Percentiles rank a stretch among this genome's conserved stretches.
These are phyloP conservation scores for Tuctoria greenei DNA, from an alignment of 176 grass and related monocot species.

Conservation along the genomic window DNA sequence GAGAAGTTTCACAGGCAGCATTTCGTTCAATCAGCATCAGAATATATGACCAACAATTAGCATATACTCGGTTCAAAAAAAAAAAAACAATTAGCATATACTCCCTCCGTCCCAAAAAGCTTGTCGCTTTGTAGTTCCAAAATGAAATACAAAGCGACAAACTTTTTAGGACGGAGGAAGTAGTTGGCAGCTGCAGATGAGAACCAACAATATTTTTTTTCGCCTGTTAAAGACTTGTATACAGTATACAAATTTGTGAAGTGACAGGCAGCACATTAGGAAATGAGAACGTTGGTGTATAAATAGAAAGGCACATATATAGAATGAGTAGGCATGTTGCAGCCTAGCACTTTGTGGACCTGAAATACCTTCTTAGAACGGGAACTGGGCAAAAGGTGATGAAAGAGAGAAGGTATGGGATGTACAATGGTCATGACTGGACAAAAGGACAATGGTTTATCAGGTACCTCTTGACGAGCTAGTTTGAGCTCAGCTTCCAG, in stretches of 20 bases:
- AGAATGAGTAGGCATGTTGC: neutral
- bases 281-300: neutral
- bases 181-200: constrained; percentile 8
- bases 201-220: neutral
- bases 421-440: neutral
- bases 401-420: neutral
- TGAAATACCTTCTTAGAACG: neutral
- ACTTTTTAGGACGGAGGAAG: too few species aligned
- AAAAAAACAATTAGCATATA: too few species aligned
- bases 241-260: neutral
- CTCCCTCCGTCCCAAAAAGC: too few species aligned
- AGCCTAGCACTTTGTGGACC: neutral
- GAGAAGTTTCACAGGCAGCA: neutral
- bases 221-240: neutral
- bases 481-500: constrained; percentile 93
- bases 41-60: neutral
- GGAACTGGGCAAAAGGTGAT: neutral
- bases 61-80: too few species aligned
- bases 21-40: constrained; percentile 8
- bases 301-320: neutral
- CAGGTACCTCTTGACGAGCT: constrained; percentile 71
- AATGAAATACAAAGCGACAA: too few species aligned
- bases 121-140: too few species aligned
- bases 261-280: neutral
- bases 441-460: constrained; percentile 4